Base-by-base conservation (phyloP, 352 stramenopile species). In the Globisporangium ultimum region DNA sequence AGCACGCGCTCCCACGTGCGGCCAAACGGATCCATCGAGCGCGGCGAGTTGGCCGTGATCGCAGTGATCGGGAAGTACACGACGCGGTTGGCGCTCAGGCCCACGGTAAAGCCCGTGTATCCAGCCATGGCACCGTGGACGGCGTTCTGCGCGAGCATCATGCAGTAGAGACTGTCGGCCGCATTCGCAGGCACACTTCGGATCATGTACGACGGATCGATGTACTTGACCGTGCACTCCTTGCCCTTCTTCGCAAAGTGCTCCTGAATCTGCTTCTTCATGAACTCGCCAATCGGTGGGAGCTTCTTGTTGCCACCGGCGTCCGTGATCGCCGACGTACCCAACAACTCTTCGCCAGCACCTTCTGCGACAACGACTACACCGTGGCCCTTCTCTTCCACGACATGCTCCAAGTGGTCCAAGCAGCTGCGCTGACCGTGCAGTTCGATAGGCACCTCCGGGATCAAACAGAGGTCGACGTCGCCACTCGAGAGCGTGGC, bases 131-230 rank as follows among this genome's bases (percentile, higher is more conserved):
- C 89, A 49, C 96, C 97, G 68, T 99, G 97, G 48, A 99, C 97
- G 20, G 96, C 96, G 76, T 99, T 99, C 77, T 99, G 96, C 32
- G 89, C 93, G 17, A 99, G 84, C 69, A 98, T 88, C 93, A 98
- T 98, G 74, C 97, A 99, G 73, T 99, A 98, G 48, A 98, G 70
- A 62, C 74, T 90, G 57, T 99, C 96, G 43, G 88, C 88, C 21
- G 92, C 87, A 68, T 98, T 98, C 32, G 96, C 93, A 22, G 95
- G 84, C 61, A 98, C 91, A 58, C 74, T 87, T 54, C 88, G 92
- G 68, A 99, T 98, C 89, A 98, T 98, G 77, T 99, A 99, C 46
- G 91, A 98, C 57, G 96, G 96, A 72, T 99, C 96, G 73, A 99
- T 98, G 79, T 99, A 99, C 78, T 98, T 98, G 55, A 98, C 87